phyloP scores from a whole-genome alignment of 805 yeast species.

The Millerago galiae region DNA sequence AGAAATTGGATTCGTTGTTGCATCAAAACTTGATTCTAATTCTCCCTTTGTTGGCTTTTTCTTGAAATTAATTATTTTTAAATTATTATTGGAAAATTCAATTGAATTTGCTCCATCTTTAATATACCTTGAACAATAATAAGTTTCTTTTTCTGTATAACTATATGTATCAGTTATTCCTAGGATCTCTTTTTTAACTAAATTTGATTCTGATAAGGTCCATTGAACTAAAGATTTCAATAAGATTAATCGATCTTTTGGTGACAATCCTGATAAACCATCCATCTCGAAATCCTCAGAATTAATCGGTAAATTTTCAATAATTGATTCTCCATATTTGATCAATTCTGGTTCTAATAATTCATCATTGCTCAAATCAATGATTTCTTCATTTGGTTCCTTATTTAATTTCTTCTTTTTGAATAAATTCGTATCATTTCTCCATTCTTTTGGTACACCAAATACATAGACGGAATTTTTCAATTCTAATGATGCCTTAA shows the following conservation, averaged over 20 bases:
- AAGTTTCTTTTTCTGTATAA: slow-evolving; percentile 20
- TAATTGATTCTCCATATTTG: slow-evolving; percentile 12
- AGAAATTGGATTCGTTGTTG: slow-evolving; percentile 14
- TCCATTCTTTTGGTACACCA: slow-evolving; percentile 25
- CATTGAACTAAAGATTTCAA: slow-evolving; percentile 19
- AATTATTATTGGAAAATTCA: slow-evolving; percentile 12
- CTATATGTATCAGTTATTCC: not conserved
- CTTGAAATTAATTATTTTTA: slow-evolving; percentile 5
- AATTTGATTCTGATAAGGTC: slow-evolving; percentile 16
- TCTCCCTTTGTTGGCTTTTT: slow-evolving; percentile 4
- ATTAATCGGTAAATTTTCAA: slow-evolving; percentile 18
- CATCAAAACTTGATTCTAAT: slow-evolving; percentile 12
- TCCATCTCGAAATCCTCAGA: slow-evolving; percentile 10
- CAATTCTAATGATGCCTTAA: slow-evolving; percentile 15
- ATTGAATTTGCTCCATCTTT: slow-evolving; percentile 20
- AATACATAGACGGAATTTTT: slow-evolving; percentile 8
- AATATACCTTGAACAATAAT: slow-evolving; percentile 19
- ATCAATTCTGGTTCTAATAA: slow-evolving; percentile 10
- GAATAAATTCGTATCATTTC: slow-evolving; percentile 19
- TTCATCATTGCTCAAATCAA: slow-evolving; percentile 18
- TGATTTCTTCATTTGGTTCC: slow-evolving; percentile 11
- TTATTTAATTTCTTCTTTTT: slow-evolving; percentile 1
- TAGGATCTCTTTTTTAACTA: slow-evolving; percentile 11
- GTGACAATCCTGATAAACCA: slow-evolving; percentile 17
- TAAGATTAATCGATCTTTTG: slow-evolving; percentile 20